These are phyloP conservation scores for Epichloe sylvatica DNA, from an alignment of 2,329 filamentous ascomycete genomes.

Conservation along the genomic window DNA sequence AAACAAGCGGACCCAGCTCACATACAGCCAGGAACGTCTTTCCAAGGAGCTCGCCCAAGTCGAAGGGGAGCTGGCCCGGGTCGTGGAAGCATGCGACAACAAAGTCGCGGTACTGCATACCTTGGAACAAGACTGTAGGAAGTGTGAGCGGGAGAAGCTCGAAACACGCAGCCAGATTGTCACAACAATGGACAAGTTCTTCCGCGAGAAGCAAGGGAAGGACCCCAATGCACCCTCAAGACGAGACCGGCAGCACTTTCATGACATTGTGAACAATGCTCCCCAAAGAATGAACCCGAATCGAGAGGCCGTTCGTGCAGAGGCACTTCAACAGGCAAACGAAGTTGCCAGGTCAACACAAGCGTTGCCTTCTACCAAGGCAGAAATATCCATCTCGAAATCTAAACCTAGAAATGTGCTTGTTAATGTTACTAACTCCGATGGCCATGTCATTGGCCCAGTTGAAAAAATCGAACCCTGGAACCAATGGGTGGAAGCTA, in stretches of 20 bases:
- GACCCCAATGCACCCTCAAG: constrained; percentile 7
- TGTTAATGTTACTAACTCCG: constrained; percentile 23
- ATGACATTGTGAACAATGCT: constrained; percentile 3
- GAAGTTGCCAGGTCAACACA: constrained; percentile 3
- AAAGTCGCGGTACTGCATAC: constrained; percentile 21
- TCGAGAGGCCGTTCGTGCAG: constrained; percentile 1
- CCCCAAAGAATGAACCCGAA: not conserved
- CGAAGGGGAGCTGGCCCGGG: constrained; percentile 25
- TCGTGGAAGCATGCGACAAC: constrained; percentile 16
- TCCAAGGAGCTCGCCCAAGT: constrained; percentile 18
- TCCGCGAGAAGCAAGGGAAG: constrained; percentile 18
- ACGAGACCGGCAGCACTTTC: constrained; percentile 8
- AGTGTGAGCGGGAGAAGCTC: constrained; percentile 15
- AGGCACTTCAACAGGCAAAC: constrained; percentile 3
- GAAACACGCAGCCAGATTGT: constrained; percentile 16
- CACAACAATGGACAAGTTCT: constrained; percentile 21
- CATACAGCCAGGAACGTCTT: constrained; percentile 16
- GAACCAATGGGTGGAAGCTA: constrained; percentile 27
- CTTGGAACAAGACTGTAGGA: constrained; percentile 20
- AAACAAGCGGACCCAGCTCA: constrained; percentile 15
- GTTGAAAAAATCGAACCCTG: constrained; percentile 23
- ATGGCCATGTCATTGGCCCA: constrained; percentile 24
- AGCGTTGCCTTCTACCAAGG: not conserved
- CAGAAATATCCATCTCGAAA: not conserved
- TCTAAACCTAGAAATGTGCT: constrained; percentile 10